Conservation (phyloP, 2,329 filamentous ascomycete species). For the Nemania diffusa region DNA sequence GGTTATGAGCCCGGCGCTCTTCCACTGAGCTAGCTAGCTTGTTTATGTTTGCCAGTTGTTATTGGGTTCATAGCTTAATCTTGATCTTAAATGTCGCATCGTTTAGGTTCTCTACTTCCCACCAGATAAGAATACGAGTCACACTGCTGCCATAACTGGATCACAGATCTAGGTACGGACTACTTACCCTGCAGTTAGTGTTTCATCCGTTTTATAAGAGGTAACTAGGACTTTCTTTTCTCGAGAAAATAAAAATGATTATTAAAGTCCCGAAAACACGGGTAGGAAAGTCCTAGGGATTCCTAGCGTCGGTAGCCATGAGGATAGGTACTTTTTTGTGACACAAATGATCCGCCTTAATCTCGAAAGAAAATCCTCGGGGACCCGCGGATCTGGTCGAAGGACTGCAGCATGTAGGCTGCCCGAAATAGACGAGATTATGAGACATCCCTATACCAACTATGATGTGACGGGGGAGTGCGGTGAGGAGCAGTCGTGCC, state of each 20-base stretch:
- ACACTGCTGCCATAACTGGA: constrained; percentile 1
- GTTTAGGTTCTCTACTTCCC: not conserved
- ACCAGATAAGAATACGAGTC: not conserved
- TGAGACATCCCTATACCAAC: not conserved
- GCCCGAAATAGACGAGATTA: not conserved
- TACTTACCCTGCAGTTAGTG: too few species aligned
- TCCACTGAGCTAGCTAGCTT: constrained; percentile 46
- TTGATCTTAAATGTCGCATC: not conserved
- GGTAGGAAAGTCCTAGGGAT: too few species aligned
- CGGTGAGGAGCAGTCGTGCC: not conserved
- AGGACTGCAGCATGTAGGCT: not conserved
- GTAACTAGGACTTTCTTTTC: too few species aligned
- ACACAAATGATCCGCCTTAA: not conserved
- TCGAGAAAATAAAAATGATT: too few species aligned
- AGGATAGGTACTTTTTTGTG: too few species aligned
- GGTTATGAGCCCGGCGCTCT: constrained; percentile 52
- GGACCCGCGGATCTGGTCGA: not conserved
- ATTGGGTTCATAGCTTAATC: not conserved
- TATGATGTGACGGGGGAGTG: not conserved
- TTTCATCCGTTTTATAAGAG: too few species aligned
- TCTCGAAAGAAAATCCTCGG: not conserved
- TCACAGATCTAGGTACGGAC: too few species aligned
- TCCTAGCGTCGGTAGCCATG: too few species aligned
- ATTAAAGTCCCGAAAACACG: too few species aligned
- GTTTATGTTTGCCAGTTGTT: not conserved